Percentiles rank a stretch among this genome's conserved stretches.
These are phyloP conservation scores for Truncatella angustata DNA, from an alignment of 2,329 filamentous ascomycete species.

Conservation along the genomic window DNA sequence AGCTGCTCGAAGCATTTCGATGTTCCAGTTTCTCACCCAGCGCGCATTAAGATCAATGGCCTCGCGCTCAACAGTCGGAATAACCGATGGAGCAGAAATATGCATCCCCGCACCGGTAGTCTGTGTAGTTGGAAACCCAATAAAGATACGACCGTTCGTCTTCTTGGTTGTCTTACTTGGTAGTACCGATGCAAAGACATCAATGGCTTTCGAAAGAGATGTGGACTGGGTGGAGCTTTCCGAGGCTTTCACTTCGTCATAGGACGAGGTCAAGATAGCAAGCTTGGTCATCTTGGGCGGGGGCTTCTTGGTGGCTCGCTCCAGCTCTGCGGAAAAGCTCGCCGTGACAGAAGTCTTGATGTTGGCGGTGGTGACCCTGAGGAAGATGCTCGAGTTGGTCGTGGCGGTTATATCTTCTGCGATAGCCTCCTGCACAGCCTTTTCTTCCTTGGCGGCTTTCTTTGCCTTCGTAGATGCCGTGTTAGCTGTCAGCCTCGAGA, in stretches of 20 bases:
- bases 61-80: constrained; percentile 95
- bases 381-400: constrained; percentile 78
- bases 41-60: constrained; percentile 95
- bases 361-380: constrained; percentile 81
- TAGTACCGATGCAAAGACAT: constrained; percentile 87
- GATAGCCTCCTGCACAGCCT: constrained; percentile 58
- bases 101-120: constrained; percentile 93
- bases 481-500: constrained; percentile 68
- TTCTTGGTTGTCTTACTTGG: constrained; percentile 83
- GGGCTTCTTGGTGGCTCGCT: constrained; percentile 95
- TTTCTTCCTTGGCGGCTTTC: constrained; percentile 62
- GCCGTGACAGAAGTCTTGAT: constrained; percentile 73
- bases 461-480: constrained; percentile 45
- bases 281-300: constrained; percentile 85
- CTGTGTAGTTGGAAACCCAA: constrained; percentile 95
- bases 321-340: constrained; percentile 78
- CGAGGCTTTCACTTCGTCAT: constrained; percentile 73
- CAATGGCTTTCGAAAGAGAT: constrained; percentile 56
- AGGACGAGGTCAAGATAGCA: constrained; percentile 86
- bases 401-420: constrained; percentile 69
- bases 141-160: constrained; percentile 82
- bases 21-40: constrained; percentile 93
- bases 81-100: constrained; percentile 92
- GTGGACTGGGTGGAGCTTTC: constrained; percentile 47
- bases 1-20: constrained; percentile 86